Conservation (phyloP, 78 protist genomes). For the Dictyostelium intermedium region DNA sequence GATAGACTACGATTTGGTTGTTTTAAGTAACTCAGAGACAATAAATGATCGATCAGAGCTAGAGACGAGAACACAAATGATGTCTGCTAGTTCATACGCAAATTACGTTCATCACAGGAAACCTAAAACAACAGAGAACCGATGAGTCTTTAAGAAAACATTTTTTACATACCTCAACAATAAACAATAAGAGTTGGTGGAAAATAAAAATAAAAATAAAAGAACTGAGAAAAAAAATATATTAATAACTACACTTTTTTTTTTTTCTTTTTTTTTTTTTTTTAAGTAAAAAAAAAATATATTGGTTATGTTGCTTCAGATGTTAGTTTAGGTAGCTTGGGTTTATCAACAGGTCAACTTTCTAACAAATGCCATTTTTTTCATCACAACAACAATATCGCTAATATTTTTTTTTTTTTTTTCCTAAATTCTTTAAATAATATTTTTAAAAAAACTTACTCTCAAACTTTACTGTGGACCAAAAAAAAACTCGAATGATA, state of each 20-base stretch:
- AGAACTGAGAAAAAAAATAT: not conserved
- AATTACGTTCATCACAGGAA: slow-evolving; percentile 14
- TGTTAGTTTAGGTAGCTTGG: slow-evolving; percentile 48
- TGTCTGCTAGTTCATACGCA: slow-evolving; percentile 28
- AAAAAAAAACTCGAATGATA: not conserved
- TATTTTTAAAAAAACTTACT: not conserved
- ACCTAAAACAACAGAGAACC: not conserved
- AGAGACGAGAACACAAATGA: slow-evolving; percentile 4
- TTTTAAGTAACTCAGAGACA: slow-evolving; percentile 1
- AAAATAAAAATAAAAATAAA: not conserved
- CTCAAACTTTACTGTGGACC: not conserved
- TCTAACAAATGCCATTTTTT: slow-evolving; percentile 62
- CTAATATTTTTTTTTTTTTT: not conserved
- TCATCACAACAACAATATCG: slow-evolving; percentile 10
- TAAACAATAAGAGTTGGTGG: not conserved
- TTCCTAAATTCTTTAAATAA: not conserved
- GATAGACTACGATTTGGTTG: not conserved
- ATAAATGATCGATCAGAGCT: slow-evolving; percentile 10
- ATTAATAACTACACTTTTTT: not conserved
- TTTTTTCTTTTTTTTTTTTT: not conserved
- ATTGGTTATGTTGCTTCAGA: not conserved
- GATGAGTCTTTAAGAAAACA: not conserved
- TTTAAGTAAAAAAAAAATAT: not conserved
- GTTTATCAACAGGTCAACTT: slow-evolving; percentile 1
- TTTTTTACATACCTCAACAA: not conserved